Base-by-base conservation (phyloP, 208 protist genomes). In the Angomonas deanei region DNA sequence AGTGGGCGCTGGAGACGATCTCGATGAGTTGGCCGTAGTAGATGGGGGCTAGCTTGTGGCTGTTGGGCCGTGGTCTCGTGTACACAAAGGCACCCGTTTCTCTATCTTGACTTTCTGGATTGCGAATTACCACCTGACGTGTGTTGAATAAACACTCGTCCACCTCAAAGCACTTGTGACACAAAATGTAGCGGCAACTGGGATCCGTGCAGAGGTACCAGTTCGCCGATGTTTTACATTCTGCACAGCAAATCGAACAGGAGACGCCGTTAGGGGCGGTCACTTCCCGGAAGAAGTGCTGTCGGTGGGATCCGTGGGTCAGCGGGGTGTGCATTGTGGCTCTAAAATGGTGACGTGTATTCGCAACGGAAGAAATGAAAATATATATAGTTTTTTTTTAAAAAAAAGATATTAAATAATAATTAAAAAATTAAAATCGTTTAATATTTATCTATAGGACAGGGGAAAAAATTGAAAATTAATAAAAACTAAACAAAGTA, bases 101-200 rank as follows among this genome's bases (percentile, higher is more conserved):
- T 19, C 83, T 73, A 64, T 86, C 73, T 19, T 70, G 32, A 0
- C 86, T 46, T 32, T 78, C 39, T 11, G 87, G 83, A 57, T 84
- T 81, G 30, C 83, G 87, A 11, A 89, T 84, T 36, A 93, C 82
- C 30, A 89, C 77, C 71, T 89, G 79, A 21, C 69, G 67, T 19
- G 57, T 38, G 6, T 73, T 62, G 27, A 93, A 74, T 42, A 91
- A 61, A 34, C 73, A 54, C 61, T 93, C 83, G 10, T 91, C 70
- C 50, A 93, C 82, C 33, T 82, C 72, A 54, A 88, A 85, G 71
- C 87, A 93, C 70, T 93, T 93, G 39, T 65, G 65, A 53, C 87
- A 93, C 3, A 93, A 64, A 1, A 86, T 48, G 24, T 78, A 81
- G 33, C 64, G 64, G 36, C 86, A 93, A 4, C 58, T 53, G 17